Base-by-base conservation (phyloP, 2,329 filamentous ascomycete genomes). In the Ciborinia camelliae region DNA sequence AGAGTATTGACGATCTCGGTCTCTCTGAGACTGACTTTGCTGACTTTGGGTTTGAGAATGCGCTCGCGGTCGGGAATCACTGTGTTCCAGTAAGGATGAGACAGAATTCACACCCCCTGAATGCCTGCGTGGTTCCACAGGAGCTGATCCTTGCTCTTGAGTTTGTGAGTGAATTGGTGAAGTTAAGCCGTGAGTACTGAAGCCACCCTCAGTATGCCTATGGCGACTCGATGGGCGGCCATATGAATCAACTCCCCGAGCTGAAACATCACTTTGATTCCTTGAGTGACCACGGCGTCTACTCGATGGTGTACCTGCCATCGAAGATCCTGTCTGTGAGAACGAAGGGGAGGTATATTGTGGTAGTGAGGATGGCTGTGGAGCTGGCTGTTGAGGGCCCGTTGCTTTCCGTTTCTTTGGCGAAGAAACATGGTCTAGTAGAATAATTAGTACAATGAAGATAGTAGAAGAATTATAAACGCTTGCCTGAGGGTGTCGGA, bases 321-420 rank as follows among this genome's bases (percentile, higher is more conserved):
- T 79, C 23, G 82, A 81, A 66, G 81, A 79, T 58, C 81, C 80
- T 63, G 81, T 79, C 64, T 84, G 81, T 51, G 81, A 82, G 69
- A 86, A 84, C 47, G 85, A 81, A 51, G 87, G 82, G 32, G 83
- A 84, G 54, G 79, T 79, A 52, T 79, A 77, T 64, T 80, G 79
- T 50, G 79, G 76, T 65, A 81, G 76, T 48, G 77, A 78, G 64
- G 75, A 77, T 57, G 82, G 81, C 30, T 80, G 79, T 59, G 76
- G 81, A 28, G 78, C 78, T 57, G 81, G 73, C 68, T 78, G 78
- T 66, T 82, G 82, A 51, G 81, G 79, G 54, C 84, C 84, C 48
- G 81, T 82, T 63, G 90, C 87, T 79, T 96, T 96, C 73, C 92
- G 88, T 80, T 96, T 96, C 76, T 90, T 90, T 39, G 91, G 91